Evolutionary conservation across 1,284 basidiomycete species (phyloP).

Genomic region (Pascua sp.): DNA sequence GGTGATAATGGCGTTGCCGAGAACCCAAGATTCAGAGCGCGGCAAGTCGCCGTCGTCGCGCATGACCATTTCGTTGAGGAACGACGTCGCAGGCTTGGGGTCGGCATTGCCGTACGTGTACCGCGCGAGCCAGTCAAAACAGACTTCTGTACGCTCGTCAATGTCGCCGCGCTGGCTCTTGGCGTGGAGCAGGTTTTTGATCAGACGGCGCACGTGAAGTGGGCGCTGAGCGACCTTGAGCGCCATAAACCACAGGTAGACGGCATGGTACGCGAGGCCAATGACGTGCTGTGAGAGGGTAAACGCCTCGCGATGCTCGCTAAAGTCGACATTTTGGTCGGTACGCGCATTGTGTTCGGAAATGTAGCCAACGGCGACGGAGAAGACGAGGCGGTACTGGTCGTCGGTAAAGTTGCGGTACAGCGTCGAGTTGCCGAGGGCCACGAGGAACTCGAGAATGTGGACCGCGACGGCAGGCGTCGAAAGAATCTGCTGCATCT

Average conservation of each 20-base stretch:
- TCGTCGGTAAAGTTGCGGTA: slow-evolving; percentile 90
- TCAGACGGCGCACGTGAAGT: slow-evolving; percentile 80
- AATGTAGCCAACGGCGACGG: slow-evolving; percentile 90
- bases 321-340: slow-evolving; percentile 55
- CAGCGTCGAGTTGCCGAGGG: slow-evolving; percentile 75
- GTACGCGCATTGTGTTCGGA: slow-evolving; percentile 64
- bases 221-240: slow-evolving; percentile 80
- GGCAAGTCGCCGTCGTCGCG: slow-evolving; percentile 30
- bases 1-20: slow-evolving; percentile 83
- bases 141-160: slow-evolving; percentile 91
- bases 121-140: slow-evolving; percentile 95
- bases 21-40: slow-evolving; percentile 72
- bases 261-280: slow-evolving; percentile 85
- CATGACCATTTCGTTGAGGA: slow-evolving; percentile 64
- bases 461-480: slow-evolving; percentile 91
- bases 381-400: slow-evolving; percentile 92
- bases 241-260: slow-evolving; percentile 94
- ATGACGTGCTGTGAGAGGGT: slow-evolving; percentile 94
- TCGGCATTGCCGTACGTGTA: slow-evolving; percentile 94
- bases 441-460: slow-evolving; percentile 87
- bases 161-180: slow-evolving; percentile 72
- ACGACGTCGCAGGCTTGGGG: slow-evolving; percentile 77
- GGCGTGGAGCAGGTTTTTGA: slow-evolving; percentile 78
- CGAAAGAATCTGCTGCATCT: slow-evolving; percentile 90
- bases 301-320: slow-evolving; percentile 63